Percentiles rank a stretch among this genome's conserved stretches.
Conservation (phyloP, 139 green algal genomes). For the Pycnococcus provasolii region DNA sequence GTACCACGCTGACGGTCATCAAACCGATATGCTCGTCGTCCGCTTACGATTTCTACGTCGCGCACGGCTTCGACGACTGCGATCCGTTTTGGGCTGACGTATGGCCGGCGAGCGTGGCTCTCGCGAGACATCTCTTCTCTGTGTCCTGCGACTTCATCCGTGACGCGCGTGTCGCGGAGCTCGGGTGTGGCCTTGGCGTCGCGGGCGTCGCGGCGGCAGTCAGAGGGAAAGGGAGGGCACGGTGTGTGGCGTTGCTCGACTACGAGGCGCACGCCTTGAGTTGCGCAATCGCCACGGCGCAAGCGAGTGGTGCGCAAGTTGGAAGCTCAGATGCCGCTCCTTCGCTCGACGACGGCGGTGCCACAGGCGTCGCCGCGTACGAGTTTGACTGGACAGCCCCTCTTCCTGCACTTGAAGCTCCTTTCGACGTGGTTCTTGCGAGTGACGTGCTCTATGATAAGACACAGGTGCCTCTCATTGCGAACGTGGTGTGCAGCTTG, state of each 20-base stretch:
- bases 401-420: too few species aligned
- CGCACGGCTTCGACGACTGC: not conserved
- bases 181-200: constrained; percentile 5
- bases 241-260: constrained; percentile 2
- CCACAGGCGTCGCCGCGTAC: too few species aligned
- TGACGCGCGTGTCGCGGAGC: constrained; percentile 1
- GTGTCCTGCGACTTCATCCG: not conserved
- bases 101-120: constrained; percentile 11
- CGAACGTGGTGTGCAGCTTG: too few species aligned
- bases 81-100: constrained; percentile 21
- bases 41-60: constrained; percentile 3
- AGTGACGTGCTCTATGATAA: constrained; percentile 9
- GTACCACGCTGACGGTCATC: too few species aligned
- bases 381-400: too few species aligned
- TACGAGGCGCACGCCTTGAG: constrained; percentile 3
- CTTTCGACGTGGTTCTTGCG: constrained; percentile 19
- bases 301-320: not conserved
- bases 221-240: not conserved
- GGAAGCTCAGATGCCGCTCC: too few species aligned
- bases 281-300: not conserved
- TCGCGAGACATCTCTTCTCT: not conserved
- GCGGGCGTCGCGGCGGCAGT: not conserved
- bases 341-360: too few species aligned
- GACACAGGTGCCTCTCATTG: too few species aligned
- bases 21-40: too few species aligned